Evolutionary conservation across 1,284 basidiomycete species (phyloP).

Genomic region (Xanthoconium separans): DNA sequence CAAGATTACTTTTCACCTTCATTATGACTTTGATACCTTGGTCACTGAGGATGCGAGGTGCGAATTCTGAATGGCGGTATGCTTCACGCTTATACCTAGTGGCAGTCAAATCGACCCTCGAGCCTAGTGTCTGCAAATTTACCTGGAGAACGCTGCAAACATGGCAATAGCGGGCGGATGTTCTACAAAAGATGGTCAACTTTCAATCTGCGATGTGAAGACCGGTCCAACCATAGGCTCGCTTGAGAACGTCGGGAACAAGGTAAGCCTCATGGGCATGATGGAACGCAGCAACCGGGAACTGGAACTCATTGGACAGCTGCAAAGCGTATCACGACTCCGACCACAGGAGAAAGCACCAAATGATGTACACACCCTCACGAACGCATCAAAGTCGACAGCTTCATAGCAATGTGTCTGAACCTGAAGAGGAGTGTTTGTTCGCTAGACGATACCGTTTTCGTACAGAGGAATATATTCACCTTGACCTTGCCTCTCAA

Average conservation of each 20-base stretch:
- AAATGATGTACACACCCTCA: constrained; percentile 44
- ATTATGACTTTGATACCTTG: constrained; percentile 37
- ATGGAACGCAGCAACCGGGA: constrained; percentile 81
- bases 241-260: constrained; percentile 76
- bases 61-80: constrained; percentile 49
- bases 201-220: constrained; percentile 14
- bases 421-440: constrained; percentile 15
- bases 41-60: constrained; percentile 27
- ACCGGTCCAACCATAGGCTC: constrained; percentile 59
- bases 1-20: constrained; percentile 39
- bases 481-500: constrained; percentile 77
- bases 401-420: constrained; percentile 75
- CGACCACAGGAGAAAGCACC: too few species aligned
- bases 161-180: constrained; percentile 74
- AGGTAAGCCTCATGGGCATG: constrained; percentile 88
- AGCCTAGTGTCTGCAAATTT: neutral
- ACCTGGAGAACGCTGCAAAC: constrained; percentile 67
- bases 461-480: constrained; percentile 7
- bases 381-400: constrained; percentile 73
- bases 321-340: constrained; percentile 23
- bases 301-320: constrained; percentile 78
- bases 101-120: neutral
- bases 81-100: constrained; percentile 64
- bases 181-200: constrained; percentile 41
- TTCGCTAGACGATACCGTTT: neutral